Evolutionary conservation across 176 grass and related monocot species (phyloP).

Genomic region (Musa itinerans): DNA sequence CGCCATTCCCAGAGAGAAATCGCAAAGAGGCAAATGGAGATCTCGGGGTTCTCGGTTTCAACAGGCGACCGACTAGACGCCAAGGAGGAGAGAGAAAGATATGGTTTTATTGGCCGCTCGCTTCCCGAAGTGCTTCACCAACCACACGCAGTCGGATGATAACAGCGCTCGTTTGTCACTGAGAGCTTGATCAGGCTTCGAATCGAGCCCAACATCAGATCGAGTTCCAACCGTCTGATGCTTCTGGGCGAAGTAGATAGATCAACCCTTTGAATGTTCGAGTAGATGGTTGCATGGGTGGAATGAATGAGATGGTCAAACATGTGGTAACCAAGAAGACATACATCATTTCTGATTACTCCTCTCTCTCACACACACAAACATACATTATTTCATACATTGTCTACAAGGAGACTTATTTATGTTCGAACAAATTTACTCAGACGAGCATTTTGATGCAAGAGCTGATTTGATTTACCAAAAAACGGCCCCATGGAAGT

Average conservation of each 20-base stretch:
- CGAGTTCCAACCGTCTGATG: no score
- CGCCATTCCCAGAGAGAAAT: conserved; percentile 31
- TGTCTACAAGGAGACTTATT: neutral
- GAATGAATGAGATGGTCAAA: neutral
- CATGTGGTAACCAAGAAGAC: neutral
- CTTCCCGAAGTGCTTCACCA: neutral
- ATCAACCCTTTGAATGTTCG: no score
- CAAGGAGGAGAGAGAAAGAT: neutral
- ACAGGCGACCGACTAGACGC: neutral
- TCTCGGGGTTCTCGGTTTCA: no score
- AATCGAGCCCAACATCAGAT: no score
- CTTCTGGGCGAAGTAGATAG: no score
- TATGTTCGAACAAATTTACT: neutral
- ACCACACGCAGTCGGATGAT: no score
- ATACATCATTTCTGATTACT: neutral
- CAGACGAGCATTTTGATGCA: neutral
- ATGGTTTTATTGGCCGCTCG: neutral
- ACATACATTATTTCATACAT: neutral
- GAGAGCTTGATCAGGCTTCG: neutral
- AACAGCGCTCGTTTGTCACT: neutral
- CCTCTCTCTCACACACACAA: neutral
- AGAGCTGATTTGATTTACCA: neutral
- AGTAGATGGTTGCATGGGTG: no score
- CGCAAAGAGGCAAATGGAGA: neutral
- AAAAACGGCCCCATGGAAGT: neutral